Base-by-base conservation (phyloP, 371 early-diverging fungal genomes). In the Mucor lusitanicus region DNA sequence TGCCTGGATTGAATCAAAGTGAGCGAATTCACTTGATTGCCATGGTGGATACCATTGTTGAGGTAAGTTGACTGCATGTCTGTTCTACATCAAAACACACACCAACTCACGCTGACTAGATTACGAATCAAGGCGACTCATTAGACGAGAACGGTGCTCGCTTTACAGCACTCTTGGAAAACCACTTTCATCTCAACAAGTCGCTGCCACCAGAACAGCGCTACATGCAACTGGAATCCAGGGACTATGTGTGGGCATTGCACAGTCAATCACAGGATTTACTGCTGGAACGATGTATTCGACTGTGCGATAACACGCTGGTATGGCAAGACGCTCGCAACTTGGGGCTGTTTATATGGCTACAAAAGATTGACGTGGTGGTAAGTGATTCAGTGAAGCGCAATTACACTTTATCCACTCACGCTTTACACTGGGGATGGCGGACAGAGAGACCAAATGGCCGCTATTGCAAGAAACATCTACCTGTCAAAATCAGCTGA, bases 101-200 rank as follows among this genome's bases (percentile, higher is more conserved):
- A 27, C 17, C 40, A n/a, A 19, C 15, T 7, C 19, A 56, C 8
- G 39, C 17, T 56, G 30, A 12, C 17, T 63, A 93, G 91, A 82
- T 93, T 13, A 88, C 91, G 23, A 71, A 78, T 46, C 89, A 90
- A 69, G 84, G 87, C 44, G 83, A 87, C 15, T 84, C 94, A 1
- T 71, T 96, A n/a, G 97, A 97, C 71, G 90, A 90, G 67, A 96
- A 93, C 72, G 97, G 95, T n/a, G 83, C 89, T 27, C 85, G 96
- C 12, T 97, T 91, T 72, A 81, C 92, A 15, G 82, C 94, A 33
- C 81, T 88, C 62, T 70, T 94, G 48, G 81, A 91, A 65, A 81
- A 94, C 28, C 88, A 89, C 68, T 89, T 85, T 72, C 88, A 83
- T 61, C 70, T 83, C 53, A 84, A 87, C 71, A 75, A 80, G 64